phyloP scores from a whole-genome alignment of 1,284 basidiomycete genomes.

The Trametes polyzona region DNA sequence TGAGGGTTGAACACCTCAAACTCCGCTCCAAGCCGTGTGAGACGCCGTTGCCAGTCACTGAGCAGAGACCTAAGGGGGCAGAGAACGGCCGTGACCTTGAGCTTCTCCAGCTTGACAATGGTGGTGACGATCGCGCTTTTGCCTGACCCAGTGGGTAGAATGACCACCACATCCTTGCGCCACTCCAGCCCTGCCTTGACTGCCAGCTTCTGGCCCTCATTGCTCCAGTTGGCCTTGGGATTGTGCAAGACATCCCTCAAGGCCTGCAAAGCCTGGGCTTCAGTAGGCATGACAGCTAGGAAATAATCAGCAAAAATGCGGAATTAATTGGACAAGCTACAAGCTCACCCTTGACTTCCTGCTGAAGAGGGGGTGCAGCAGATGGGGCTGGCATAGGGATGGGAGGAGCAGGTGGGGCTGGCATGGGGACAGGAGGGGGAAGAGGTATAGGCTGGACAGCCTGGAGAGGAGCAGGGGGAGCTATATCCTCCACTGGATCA shows the following conservation, averaged over 20 bases:
- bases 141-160: constrained; percentile 14
- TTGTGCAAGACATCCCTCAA: not conserved
- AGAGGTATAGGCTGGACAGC: no score
- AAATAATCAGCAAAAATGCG: not conserved
- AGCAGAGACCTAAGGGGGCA: constrained; percentile 6
- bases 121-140: constrained; percentile 9
- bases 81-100: constrained; percentile 6
- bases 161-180: constrained; percentile 3
- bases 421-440: not conserved
- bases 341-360: no score
- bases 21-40: not conserved
- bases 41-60: constrained; percentile 2
- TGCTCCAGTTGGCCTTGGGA: not conserved
- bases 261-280: not conserved
- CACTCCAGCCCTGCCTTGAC: constrained; percentile 4
- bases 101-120: constrained; percentile 1
- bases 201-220: constrained; percentile 6
- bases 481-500: not conserved
- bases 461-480: not conserved
- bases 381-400: not conserved
- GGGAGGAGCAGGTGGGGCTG: not conserved
- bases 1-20: not conserved
- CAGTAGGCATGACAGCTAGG: not conserved
- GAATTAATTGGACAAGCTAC: not conserved
- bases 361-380: no score